Evolutionary conservation across 2,329 filamentous ascomycete species (phyloP).

Genomic region (Sporothrix humicola): DNA sequence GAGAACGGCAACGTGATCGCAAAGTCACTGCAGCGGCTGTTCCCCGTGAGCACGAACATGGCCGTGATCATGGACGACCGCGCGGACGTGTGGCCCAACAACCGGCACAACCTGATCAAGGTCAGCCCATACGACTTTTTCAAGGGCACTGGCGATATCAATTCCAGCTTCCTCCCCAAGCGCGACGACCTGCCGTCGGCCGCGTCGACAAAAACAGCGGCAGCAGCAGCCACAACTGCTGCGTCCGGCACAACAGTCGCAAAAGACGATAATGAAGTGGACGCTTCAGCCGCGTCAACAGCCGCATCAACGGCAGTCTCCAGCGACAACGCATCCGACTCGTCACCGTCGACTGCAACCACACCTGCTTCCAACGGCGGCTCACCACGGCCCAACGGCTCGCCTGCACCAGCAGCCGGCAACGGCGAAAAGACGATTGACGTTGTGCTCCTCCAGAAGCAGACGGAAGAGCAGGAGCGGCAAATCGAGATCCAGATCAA

Average conservation of each 20-base stretch:
- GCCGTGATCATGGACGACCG: slow-evolving; percentile 98
- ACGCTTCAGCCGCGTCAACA: neutral
- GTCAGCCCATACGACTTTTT: slow-evolving; percentile 97
- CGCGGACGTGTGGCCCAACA: slow-evolving; percentile 91
- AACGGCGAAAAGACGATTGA: slow-evolving; percentile 62
- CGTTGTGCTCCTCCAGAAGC: slow-evolving; percentile 70
- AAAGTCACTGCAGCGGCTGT: slow-evolving; percentile 88
- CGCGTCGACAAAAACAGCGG: slow-evolving; percentile 22
- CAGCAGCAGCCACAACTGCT: neutral
- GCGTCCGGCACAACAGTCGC: neutral
- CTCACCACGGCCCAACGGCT: slow-evolving; percentile 32
- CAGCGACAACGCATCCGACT: slow-evolving; percentile 19
- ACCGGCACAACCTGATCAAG: slow-evolving; percentile 91
- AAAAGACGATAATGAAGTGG: slow-evolving; percentile 28
- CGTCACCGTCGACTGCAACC: slow-evolving; percentile 20
- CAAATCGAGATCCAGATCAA: slow-evolving; percentile 85
- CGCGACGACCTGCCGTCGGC: slow-evolving; percentile 57
- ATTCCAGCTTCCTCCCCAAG: slow-evolving; percentile 94
- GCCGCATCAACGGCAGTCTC: slow-evolving; percentile 20
- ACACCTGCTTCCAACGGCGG: slow-evolving; percentile 34
- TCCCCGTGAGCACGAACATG: slow-evolving; percentile 98
- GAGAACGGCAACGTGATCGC: slow-evolving; percentile 92
- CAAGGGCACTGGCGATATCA: slow-evolving; percentile 97
- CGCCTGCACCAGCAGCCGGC: slow-evolving; percentile 61
- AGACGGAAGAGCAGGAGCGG: slow-evolving; percentile 85